Evolutionary conservation across 345 rosid genomes (phyloP), one percentile per base, ranked within the genome.

Genomic region (Sapria himalayana): DNA sequence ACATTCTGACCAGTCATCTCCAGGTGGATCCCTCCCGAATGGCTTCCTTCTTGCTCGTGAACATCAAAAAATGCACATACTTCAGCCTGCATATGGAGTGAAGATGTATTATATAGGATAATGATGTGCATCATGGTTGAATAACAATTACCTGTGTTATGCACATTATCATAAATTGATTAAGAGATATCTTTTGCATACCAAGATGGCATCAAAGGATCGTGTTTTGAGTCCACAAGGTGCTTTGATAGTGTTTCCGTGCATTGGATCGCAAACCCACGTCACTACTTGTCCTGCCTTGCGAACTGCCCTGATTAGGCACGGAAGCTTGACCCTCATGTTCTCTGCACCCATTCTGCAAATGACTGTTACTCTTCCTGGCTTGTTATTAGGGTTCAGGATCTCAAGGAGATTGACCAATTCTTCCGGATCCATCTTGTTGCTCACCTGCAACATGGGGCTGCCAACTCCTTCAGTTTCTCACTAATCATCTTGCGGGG

Each of bases 21-120:
- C n/a, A 56, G 60, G 45, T 56, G 60, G 24, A 56, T 29, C 1
- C 60, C 60, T 14, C 60, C 60, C 0, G 60, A 45, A 41, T 56
- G 60, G 48, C 60, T 56, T 21, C 60, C 60, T 23, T 56, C 60
- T 48, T 56, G 60, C 33, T 56, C 60, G 22, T 56, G 60, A 24
- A 56, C 60, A 22, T 56, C 60, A 1, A 56, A 56, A 50, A 56
- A 56, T 13, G 55, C 60, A 23, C 49, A 31, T 45, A 56, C 60
- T 36, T 56, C 60, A 21, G 55, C 60, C 60, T 56, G 62, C 19
- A 25, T 2, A 15, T 21, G 14, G 22, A 32, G 7, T 45, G n/a
- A n/a, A n/a, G n/a, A n/a, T n/a, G n/a, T n/a, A n/a, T n/a, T n/a
- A n/a, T n/a, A n/a, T n/a, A n/a, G n/a, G n/a, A n/a, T n/a, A n/a